Conservation (phyloP, 306 rosid genomes). For the Medicago lupulina region DNA sequence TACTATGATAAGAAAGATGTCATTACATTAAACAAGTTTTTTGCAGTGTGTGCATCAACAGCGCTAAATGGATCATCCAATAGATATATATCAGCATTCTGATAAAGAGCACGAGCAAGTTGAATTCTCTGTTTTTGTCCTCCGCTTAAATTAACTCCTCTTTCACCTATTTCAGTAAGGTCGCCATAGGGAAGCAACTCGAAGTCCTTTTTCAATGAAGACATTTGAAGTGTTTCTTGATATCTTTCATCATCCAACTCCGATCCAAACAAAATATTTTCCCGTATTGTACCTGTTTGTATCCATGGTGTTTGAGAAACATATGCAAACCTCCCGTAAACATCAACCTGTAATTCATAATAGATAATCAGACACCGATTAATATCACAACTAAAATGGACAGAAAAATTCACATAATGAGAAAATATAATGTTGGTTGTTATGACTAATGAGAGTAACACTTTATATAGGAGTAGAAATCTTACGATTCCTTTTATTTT, state of each 20-base stretch:
- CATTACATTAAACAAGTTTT: conserved; percentile 76
- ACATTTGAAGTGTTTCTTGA: conserved; percentile 52
- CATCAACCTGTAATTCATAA: conserved; percentile 41
- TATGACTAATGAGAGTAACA: not conserved
- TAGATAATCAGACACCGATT: too few relatives aligned
- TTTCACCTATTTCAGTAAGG: conserved; percentile 62
- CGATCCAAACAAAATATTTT: conserved; percentile 61
- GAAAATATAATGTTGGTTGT: too few relatives aligned
- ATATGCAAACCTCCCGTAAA: conserved; percentile 57
- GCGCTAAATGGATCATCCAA: conserved; percentile 41
- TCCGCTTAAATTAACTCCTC: conserved; percentile 73
- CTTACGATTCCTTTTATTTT: not conserved
- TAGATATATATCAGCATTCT: conserved; percentile 88
- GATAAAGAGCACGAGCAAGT: conserved; percentile 96
- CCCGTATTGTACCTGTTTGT: conserved; percentile 57
- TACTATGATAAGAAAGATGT: not conserved
- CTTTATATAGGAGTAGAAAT: not conserved
- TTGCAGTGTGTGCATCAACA: conserved; percentile 13
- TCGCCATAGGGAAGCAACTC: conserved; percentile 65
- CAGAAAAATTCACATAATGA: not conserved
- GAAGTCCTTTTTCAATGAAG: conserved; percentile 61
- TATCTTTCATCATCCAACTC: conserved; percentile 53
- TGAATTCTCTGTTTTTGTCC: conserved; percentile 94
- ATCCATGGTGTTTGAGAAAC: conserved; percentile 74
- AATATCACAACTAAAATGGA: not conserved